These are phyloP conservation scores for Asterochloris sp. DNA, from an alignment of 139 green algal species.

Conservation along the genomic window DNA sequence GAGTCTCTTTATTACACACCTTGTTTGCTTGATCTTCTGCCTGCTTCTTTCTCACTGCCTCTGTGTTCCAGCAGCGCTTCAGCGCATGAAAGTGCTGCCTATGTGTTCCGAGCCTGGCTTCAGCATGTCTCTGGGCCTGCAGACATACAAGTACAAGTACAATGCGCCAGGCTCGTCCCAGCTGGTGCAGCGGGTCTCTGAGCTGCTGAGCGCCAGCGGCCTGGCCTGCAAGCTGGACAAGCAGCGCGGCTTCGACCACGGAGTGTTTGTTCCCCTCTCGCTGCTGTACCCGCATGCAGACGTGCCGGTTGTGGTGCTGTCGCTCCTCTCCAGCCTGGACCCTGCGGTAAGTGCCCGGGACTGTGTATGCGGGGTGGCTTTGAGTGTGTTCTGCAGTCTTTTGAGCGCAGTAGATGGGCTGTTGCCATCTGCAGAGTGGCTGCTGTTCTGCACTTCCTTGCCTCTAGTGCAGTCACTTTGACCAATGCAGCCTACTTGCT, in stretches of 20 bases:
- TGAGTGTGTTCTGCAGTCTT: neutral
- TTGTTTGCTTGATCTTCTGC: too few species aligned
- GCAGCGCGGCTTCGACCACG: conserved; percentile 67
- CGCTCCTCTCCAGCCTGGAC: conserved; percentile 37
- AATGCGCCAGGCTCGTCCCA: conserved; percentile 44
- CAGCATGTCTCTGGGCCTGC: conserved; percentile 4
- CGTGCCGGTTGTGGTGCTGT: conserved; percentile 67
- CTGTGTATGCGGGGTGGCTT: neutral
- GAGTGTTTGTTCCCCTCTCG: conserved; percentile 72
- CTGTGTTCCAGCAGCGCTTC: neutral
- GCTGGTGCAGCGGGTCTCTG: conserved; percentile 37
- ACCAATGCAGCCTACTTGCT: neutral
- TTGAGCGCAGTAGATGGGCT: neutral
- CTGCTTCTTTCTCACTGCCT: too few species aligned
- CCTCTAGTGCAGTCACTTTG: neutral
- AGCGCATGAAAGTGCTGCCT: too few species aligned
- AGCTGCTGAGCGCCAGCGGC: conserved; percentile 45
- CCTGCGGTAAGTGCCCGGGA: conserved; percentile 19
- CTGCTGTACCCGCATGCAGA: conserved; percentile 59
- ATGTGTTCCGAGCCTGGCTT: neutral
- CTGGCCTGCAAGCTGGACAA: conserved; percentile 40
- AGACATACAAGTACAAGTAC: conserved; percentile 56
- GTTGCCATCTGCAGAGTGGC: neutral
- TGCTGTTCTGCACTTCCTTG: neutral
- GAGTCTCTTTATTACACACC: too few species aligned